A percentile compares a stretch with the other conserved stretches of the same genome.
Conservation (phyloP, 345 rosid genomes). For the Fremontodendron californicum region DNA sequence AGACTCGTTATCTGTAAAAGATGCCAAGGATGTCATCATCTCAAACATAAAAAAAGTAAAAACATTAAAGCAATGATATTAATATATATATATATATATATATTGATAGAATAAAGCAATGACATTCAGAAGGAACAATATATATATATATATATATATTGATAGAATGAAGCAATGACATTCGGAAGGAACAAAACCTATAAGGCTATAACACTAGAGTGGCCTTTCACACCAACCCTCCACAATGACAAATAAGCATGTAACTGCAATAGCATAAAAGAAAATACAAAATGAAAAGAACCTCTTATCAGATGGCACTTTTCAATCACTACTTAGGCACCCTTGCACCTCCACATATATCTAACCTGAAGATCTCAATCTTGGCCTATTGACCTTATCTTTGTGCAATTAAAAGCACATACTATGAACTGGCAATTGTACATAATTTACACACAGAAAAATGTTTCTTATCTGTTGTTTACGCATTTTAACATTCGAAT, state of each 20-base stretch:
- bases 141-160: too few relatives aligned
- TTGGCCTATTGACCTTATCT: neutral
- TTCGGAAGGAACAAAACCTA: neutral
- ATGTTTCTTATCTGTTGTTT: neutral
- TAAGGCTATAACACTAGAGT: neutral
- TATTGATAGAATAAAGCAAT: too few relatives aligned
- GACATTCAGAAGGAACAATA: neutral
- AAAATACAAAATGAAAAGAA: constrained; percentile 2
- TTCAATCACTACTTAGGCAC: neutral
- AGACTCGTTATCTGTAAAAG: constrained; percentile 82
- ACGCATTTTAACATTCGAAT: neutral
- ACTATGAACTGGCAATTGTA: neutral
- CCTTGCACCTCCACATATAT: neutral
- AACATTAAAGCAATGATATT: neutral
- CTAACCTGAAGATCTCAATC: neutral
- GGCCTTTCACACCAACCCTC: neutral
- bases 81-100: too few relatives aligned
- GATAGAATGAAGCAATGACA: too few relatives aligned
- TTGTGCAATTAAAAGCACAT: neutral
- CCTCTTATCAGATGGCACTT: constrained; percentile 1
- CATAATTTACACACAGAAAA: neutral
- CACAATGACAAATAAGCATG: neutral
- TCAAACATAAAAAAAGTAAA: neutral
- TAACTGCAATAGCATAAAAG: neutral
- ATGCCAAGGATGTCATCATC: constrained; percentile 12